Base-by-base conservation (phyloP, 2,329 filamentous ascomycete species). In the Arachnopeziza araneosa region DNA sequence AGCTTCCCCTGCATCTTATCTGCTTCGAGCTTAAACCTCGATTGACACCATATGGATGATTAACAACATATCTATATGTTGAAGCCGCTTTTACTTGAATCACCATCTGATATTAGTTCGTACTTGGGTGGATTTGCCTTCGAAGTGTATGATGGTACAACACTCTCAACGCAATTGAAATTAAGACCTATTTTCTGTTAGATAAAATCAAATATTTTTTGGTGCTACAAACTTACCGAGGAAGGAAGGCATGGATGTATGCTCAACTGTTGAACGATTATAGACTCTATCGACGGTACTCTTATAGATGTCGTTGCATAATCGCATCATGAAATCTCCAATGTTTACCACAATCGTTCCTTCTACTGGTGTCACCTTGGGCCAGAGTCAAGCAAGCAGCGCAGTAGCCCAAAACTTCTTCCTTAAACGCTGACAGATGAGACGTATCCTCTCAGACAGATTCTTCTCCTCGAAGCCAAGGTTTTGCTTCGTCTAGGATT, bases 391-490 rank as follows among this genome's bases (percentile, higher is more conserved):
- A n/a, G n/a, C n/a, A n/a, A n/a, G n/a, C n/a, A n/a, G n/a, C n/a
- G n/a, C n/a, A n/a, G n/a, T n/a, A n/a, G n/a, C n/a, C n/a, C n/a
- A n/a, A n/a, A n/a, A n/a, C n/a, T n/a, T n/a, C n/a, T n/a, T n/a
- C n/a, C n/a, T n/a, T n/a, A n/a, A n/a, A n/a, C n/a, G n/a, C n/a
- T n/a, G n/a, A n/a, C n/a, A n/a, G n/a, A n/a, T n/a, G n/a, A n/a
- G n/a, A n/a, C n/a, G n/a, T 83, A 14, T 73, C 75, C 50, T 79
- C 74, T 81, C 82, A 85, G 19, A 82, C 75, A 51, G 80, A 82
- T 1, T 81, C 76, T 62, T 84, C 80, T 2, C 74, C 74, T 1
- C 75, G 71, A 4, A 83, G 73, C 64, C 73, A 75, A 5, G 68
- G 65, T 24, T 72, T 74, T 8, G 79, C 75, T 4, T 80, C 72